phyloP scores from a whole-genome alignment of 169 alveolate genomes.

The Plasmodium blacklocki region DNA sequence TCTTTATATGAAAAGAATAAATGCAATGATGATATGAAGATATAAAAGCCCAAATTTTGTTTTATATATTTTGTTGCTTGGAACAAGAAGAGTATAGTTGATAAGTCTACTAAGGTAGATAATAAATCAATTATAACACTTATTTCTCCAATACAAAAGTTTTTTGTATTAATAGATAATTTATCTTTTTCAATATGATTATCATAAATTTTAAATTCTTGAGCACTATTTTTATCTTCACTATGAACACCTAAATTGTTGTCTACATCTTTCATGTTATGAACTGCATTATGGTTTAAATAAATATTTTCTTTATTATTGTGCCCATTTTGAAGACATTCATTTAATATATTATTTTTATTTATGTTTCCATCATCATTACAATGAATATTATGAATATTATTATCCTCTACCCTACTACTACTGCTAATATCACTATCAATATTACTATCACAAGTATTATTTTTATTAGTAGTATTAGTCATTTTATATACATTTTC shows the following conservation, averaged over 20 bases:
- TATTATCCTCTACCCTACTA: not conserved
- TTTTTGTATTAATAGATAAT: constrained; percentile 11
- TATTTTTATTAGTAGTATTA: not conserved
- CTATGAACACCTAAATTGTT: not conserved
- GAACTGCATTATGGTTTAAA: not conserved
- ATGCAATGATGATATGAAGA: constrained; percentile 42
- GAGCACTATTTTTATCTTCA: not conserved
- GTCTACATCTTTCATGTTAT: not conserved
- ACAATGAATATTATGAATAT: not conserved
- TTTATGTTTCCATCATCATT: not conserved
- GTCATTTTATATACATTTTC: not conserved
- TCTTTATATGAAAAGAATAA: constrained; percentile 66
- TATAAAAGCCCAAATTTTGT: constrained; percentile 38
- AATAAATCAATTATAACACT: constrained; percentile 44
- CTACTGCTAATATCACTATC: not conserved
- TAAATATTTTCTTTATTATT: not conserved
- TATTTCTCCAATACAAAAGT: constrained; percentile 35
- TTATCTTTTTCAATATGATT: not conserved
- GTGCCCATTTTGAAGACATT: not conserved
- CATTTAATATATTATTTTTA: not conserved
- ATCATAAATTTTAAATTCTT: not conserved
- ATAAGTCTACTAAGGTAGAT: constrained; percentile 42
- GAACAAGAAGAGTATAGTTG: constrained; percentile 28
- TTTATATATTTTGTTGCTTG: constrained; percentile 35
- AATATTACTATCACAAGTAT: not conserved